Evolutionary conservation across 1,284 basidiomycete genomes (phyloP).

Genomic region (Marasmius oreades): DNA sequence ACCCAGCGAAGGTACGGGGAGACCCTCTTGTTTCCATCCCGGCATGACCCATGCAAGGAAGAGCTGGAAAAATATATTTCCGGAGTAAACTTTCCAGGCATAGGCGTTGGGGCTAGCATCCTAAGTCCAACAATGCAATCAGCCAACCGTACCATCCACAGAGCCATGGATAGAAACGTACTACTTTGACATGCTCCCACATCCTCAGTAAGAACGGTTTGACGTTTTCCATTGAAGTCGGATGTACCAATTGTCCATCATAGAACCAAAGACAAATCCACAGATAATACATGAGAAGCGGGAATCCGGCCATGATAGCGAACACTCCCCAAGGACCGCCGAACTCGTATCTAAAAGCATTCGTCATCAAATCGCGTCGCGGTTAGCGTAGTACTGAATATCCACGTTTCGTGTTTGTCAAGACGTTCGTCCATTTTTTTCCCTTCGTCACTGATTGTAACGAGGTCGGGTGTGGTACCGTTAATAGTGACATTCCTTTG

Average conservation of each 20-base stretch:
- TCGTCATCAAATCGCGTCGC: slow-evolving; percentile 12
- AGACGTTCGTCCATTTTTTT: slow-evolving; percentile 67
- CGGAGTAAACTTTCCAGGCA: slow-evolving; percentile 87
- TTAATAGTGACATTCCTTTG: slow-evolving; percentile 10
- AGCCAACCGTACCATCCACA: not conserved
- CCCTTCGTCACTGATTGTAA: slow-evolving; percentile 56
- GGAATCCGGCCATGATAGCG: slow-evolving; percentile 95
- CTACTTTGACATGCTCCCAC: slow-evolving; percentile 80
- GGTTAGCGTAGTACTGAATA: slow-evolving; percentile 14
- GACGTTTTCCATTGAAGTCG: slow-evolving; percentile 70
- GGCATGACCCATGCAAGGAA: slow-evolving; percentile 89
- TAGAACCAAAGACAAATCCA: slow-evolving; percentile 99
- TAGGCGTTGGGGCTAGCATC: slow-evolving; percentile 89
- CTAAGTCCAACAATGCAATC: slow-evolving; percentile 34
- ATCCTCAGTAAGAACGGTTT: slow-evolving; percentile 79
- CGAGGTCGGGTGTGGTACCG: slow-evolving; percentile 18
- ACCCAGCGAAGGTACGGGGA: slow-evolving; percentile 87
- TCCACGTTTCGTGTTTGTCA: slow-evolving; percentile 72
- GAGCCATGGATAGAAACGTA: slow-evolving; percentile 32
- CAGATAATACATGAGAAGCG: slow-evolving; percentile 93
- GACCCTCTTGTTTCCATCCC: slow-evolving; percentile 90
- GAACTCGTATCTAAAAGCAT: slow-evolving; percentile 78
- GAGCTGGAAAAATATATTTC: slow-evolving; percentile 88
- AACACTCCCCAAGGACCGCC: slow-evolving; percentile 91
- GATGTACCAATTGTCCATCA: slow-evolving; percentile 82